Percentiles rank a stretch among this genome's conserved stretches.
Conservation (phyloP, 2,329 filamentous ascomycete genomes). For the Hypoxylon sp. region DNA sequence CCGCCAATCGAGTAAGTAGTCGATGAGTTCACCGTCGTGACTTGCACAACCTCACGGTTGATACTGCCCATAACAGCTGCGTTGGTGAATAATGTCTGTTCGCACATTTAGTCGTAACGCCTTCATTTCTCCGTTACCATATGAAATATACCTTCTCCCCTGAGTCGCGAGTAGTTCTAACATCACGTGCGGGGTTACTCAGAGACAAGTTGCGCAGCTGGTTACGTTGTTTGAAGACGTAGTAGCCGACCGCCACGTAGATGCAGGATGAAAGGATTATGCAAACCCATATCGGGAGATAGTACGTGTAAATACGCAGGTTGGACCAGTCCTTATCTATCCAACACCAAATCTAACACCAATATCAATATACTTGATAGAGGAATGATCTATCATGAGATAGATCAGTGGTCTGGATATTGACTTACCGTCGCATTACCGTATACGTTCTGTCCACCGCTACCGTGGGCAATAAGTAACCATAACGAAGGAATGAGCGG, state of each 20-base stretch:
- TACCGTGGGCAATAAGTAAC: slow-evolving; percentile 70
- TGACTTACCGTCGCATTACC: slow-evolving; percentile 69
- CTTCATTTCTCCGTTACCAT: neutral
- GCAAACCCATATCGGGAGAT: slow-evolving; percentile 73
- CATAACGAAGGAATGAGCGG: slow-evolving; percentile 77
- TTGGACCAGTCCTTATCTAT: slow-evolving; percentile 68
- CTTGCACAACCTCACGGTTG: slow-evolving; percentile 52
- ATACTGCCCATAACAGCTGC: slow-evolving; percentile 55
- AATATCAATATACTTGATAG: slow-evolving; percentile 27
- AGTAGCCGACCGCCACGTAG: slow-evolving; percentile 71
- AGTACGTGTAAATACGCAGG: slow-evolving; percentile 73
- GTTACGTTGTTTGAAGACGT: slow-evolving; percentile 72
- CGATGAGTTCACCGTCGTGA: slow-evolving; percentile 52
- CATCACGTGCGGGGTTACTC: slow-evolving; percentile 57
- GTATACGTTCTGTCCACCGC: slow-evolving; percentile 61
- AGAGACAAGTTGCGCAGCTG: slow-evolving; percentile 64
- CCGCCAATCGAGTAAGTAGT: slow-evolving; percentile 34
- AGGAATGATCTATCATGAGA: neutral
- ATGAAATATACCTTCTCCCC: slow-evolving; percentile 52
- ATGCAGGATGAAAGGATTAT: slow-evolving; percentile 69
- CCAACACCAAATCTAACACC: slow-evolving; percentile 72
- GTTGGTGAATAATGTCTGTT: slow-evolving; percentile 51
- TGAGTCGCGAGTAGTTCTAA: slow-evolving; percentile 49
- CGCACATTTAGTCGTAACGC: slow-evolving; percentile 10
- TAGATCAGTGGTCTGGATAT: neutral